Conservation (phyloP, 805 yeast genomes). For the Brettanomyces naardenensis region DNA sequence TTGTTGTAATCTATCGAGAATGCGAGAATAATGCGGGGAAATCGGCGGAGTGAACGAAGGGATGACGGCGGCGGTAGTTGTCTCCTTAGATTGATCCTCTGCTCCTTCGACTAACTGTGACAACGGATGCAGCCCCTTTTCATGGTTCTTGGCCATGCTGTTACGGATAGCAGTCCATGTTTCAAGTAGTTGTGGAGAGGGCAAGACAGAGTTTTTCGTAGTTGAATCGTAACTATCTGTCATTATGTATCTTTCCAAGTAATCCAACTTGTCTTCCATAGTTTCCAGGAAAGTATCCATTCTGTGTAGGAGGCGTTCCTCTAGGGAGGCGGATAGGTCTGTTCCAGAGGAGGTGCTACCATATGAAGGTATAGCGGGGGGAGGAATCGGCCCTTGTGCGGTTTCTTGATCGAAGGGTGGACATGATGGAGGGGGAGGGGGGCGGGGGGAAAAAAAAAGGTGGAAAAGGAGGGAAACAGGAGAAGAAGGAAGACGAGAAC, state of each 20-base stretch:
- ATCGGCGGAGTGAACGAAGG: conserved; percentile 5
- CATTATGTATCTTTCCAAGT: conserved; percentile 20
- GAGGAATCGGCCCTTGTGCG: too few species aligned
- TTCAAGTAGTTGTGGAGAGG: conserved; percentile 18
- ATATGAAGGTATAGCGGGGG: too few species aligned
- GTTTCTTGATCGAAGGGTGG: too few species aligned
- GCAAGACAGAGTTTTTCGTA: conserved; percentile 8
- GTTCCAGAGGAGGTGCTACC: too few species aligned
- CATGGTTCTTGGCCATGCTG: conserved; percentile 16
- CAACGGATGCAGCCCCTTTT: conserved; percentile 21
- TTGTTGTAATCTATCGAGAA: conserved; percentile 29
- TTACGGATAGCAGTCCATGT: conserved; percentile 18
- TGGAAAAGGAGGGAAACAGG: background rate
- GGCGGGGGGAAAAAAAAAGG: background rate
- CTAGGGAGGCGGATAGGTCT: conserved; percentile 17
- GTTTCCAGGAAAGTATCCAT: conserved; percentile 22
- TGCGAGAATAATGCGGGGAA: conserved; percentile 12
- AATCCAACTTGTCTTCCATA: conserved; percentile 22
- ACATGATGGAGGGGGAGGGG: too few species aligned
- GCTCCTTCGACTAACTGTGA: conserved; percentile 22
- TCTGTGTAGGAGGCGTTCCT: conserved; percentile 20
- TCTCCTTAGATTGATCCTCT: conserved; percentile 6
- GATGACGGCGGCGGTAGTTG: background rate
- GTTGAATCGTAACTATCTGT: conserved; percentile 7
- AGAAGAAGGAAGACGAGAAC: background rate